Evolutionary conservation across 139 green algal species (phyloP).

Genomic region (Astrephomene gubernaculifera): DNA sequence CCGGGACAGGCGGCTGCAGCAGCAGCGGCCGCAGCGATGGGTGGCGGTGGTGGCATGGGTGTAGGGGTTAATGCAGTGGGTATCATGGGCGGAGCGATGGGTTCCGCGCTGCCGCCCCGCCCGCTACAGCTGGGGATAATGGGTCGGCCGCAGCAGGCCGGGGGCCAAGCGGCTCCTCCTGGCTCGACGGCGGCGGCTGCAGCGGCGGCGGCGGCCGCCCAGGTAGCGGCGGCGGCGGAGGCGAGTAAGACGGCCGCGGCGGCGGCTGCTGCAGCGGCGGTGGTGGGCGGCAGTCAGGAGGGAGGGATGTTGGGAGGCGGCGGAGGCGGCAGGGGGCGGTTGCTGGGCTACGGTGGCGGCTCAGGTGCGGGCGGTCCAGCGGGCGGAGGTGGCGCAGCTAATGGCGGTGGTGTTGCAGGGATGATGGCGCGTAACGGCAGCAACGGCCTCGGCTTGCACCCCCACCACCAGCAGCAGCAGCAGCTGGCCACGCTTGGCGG

Average conservation of each 20-base stretch:
- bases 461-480: constrained; percentile 8
- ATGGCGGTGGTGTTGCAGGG: background rate
- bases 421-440: background rate
- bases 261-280: constrained; percentile 3
- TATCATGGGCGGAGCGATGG: background rate
- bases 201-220: constrained; percentile 9
- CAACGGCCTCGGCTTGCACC: background rate
- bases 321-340: background rate
- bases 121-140: background rate
- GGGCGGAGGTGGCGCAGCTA: background rate
- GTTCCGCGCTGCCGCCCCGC: background rate
- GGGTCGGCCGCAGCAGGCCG: background rate
- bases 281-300: background rate
- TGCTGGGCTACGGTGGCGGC: background rate
- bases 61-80: background rate
- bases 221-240: constrained; percentile 2
- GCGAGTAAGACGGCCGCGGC: constrained; percentile 20
- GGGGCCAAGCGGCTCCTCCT: background rate
- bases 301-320: background rate
- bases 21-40: background rate
- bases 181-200: background rate
- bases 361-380: background rate
- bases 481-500: background rate
- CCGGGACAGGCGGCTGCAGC: background rate
- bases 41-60: background rate